These are phyloP conservation scores for Didymella lethalis DNA, from an alignment of 2,329 filamentous ascomycete species.

Conservation along the genomic window DNA sequence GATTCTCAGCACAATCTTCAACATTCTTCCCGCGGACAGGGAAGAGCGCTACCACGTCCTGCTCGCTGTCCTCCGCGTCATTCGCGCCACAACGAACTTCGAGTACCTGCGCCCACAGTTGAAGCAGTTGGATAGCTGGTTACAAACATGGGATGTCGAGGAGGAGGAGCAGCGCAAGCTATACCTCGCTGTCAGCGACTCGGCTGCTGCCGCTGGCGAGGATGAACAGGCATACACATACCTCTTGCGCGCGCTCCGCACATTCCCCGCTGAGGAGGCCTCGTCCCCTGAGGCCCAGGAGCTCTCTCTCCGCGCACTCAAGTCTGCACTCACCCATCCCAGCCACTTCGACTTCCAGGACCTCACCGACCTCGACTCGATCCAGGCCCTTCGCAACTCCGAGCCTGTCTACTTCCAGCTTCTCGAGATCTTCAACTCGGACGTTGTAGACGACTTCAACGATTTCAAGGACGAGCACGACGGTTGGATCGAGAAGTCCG, in stretches of 20 bases:
- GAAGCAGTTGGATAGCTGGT: constrained; percentile 82
- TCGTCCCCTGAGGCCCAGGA: constrained; percentile 63
- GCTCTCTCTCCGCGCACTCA: constrained; percentile 70
- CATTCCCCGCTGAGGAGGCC: constrained; percentile 69
- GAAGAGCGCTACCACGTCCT: constrained; percentile 90
- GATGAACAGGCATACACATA: constrained; percentile 78
- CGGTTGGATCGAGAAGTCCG: constrained; percentile 81
- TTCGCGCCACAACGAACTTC: constrained; percentile 73
- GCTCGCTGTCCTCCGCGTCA: constrained; percentile 83
- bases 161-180: constrained; percentile 85
- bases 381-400: constrained; percentile 86
- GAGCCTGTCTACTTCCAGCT: constrained; percentile 88
- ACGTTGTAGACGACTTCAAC: constrained; percentile 93
- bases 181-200: constrained; percentile 81
- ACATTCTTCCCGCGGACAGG: constrained; percentile 77
- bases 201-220: constrained; percentile 80
- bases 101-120: constrained; percentile 85
- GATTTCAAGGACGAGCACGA: constrained; percentile 94
- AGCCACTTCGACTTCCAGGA: constrained; percentile 77
- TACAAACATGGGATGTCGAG: constrained; percentile 81
- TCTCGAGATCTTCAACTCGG: constrained; percentile 92
- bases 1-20: constrained; percentile 94
- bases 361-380: constrained; percentile 73
- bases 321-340: constrained; percentile 70
- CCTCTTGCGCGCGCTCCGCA: constrained; percentile 78